These are phyloP conservation scores for Glaciozyma martinii DNA, from an alignment of 768 basidiomycete genomes.

Conservation along the genomic window DNA sequence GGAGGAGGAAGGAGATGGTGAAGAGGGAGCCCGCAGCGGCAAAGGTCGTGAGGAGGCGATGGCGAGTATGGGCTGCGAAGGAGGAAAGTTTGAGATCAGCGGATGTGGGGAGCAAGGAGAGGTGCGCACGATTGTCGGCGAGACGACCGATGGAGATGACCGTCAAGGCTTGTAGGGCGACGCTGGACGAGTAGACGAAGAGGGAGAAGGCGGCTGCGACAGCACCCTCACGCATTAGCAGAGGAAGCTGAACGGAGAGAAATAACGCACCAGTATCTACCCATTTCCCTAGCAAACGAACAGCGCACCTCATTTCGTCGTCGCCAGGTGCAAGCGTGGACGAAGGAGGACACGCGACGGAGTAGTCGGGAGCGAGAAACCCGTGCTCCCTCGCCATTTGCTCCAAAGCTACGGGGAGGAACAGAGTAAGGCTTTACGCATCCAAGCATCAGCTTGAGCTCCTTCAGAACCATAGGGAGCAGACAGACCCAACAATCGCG, in stretches of 20 bases:
- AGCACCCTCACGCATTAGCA: not conserved
- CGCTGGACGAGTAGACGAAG: constrained; percentile 77
- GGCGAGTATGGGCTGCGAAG: constrained; percentile 55
- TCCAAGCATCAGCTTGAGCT: constrained; percentile 11
- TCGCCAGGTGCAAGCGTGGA: not conserved
- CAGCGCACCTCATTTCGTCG: constrained; percentile 7
- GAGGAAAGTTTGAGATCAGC: too few relatives aligned
- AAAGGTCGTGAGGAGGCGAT: constrained; percentile 65
- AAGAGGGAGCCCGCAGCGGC: constrained; percentile 62
- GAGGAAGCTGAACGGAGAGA: not conserved
- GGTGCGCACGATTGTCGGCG: constrained; percentile 71
- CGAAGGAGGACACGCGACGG: not conserved
- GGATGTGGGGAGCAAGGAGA: not conserved
- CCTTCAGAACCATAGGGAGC: not conserved
- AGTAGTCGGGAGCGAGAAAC: not conserved
- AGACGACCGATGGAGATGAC: constrained; percentile 90
- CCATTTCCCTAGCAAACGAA: not conserved
- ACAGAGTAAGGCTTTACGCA: not conserved
- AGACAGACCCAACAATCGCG: not conserved
- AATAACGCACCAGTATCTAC: constrained; percentile 14
- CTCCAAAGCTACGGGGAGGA: not conserved
- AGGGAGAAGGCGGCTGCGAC: constrained; percentile 47
- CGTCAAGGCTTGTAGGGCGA: constrained; percentile 62
- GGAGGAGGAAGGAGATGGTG: constrained; percentile 59
- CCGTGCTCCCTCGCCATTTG: constrained; percentile 15